A percentile compares a stretch with the other conserved stretches of the same genome.
Conservation (phyloP, 768 basidiomycete species). For the Pleurotus citrinopileatus region DNA sequence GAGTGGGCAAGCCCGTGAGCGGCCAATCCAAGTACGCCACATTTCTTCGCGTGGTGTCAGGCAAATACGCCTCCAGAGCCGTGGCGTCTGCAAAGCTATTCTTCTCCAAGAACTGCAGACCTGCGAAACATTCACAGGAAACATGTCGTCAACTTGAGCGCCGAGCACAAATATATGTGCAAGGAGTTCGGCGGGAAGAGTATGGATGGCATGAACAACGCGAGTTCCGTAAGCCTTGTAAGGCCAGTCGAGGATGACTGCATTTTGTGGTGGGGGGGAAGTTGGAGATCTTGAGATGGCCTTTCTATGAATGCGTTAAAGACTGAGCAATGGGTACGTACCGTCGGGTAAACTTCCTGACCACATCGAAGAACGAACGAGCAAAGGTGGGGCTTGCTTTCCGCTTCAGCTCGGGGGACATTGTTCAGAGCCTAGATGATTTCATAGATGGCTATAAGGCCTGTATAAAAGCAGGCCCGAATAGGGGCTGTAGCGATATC, state of each 20-base stretch:
- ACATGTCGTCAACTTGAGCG: slow-evolving; percentile 49
- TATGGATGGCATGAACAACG: slow-evolving; percentile 46
- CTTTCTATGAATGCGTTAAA: not conserved
- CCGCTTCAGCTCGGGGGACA: slow-evolving; percentile 33
- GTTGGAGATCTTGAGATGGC: not conserved
- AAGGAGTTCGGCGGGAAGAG: slow-evolving; percentile 63
- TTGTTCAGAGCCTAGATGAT: not conserved
- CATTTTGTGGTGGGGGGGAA: not conserved
- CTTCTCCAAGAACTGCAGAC: slow-evolving; percentile 66
- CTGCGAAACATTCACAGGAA: slow-evolving; percentile 64
- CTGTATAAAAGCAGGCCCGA: not conserved
- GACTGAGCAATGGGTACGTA: slow-evolving; percentile 18
- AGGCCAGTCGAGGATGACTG: slow-evolving; percentile 12
- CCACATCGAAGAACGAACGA: slow-evolving; percentile 46
- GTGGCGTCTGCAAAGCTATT: slow-evolving; percentile 55
- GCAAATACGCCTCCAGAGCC: slow-evolving; percentile 62
- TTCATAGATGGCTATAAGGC: not conserved
- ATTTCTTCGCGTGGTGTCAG: slow-evolving; percentile 47
- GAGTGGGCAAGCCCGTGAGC: slow-evolving; percentile 58
- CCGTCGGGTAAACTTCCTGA: slow-evolving; percentile 34
- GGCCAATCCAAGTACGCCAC: slow-evolving; percentile 62
- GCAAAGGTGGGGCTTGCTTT: slow-evolving; percentile 45
- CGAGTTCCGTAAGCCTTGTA: not conserved
- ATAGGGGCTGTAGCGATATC: slow-evolving; percentile 8
- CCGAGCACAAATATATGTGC: slow-evolving; percentile 62